phyloP scores from a whole-genome alignment of 345 rosid species.

The Salix koriyanagi region DNA sequence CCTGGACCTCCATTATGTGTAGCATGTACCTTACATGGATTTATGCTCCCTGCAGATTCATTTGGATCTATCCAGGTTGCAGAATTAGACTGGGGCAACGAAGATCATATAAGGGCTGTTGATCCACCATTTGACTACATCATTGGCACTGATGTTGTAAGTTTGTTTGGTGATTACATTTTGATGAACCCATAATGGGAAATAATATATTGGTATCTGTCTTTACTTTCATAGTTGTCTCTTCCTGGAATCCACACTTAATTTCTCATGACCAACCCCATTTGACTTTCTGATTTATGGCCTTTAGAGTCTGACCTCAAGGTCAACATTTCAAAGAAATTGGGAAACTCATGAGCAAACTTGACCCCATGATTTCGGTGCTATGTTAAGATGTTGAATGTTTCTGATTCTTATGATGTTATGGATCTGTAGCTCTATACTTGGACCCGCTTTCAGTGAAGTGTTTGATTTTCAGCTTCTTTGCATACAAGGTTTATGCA shows the following conservation, averaged over 20 bases:
- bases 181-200: not conserved
- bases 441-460: no score
- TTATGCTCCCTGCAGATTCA: constrained; percentile 45
- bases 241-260: not conserved
- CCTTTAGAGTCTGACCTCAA: no score
- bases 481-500: constrained; percentile 60
- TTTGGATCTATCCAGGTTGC: constrained; percentile 83
- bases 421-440: no score
- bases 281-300: no score
- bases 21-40: constrained; percentile 4
- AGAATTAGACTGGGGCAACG: constrained; percentile 86
- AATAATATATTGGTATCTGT: not conserved
- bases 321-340: no score
- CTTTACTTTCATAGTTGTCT: not conserved
- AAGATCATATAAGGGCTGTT: constrained; percentile 65
- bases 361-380: no score
- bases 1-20: not conserved
- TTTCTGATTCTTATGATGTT: no score
- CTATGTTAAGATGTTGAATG: no score
- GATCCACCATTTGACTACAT: constrained; percentile 85
- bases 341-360: no score
- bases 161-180: constrained; percentile 25
- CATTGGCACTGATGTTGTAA: constrained; percentile 91
- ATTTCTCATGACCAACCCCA: no score
- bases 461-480: no score